Evolutionary conservation across 371 early-diverging fungal genomes (phyloP).

Genomic region (Mortierella sp.): DNA sequence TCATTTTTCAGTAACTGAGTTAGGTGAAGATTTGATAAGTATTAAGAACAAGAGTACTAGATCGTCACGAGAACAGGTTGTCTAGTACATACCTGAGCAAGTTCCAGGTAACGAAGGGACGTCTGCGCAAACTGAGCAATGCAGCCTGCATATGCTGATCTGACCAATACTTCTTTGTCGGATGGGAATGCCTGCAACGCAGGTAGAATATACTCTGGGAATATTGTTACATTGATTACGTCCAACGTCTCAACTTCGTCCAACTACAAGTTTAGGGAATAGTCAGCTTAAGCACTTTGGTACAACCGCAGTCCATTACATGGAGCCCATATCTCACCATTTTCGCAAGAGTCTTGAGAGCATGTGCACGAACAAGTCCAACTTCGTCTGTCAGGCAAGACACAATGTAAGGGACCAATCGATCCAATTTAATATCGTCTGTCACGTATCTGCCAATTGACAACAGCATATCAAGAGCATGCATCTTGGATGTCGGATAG

Average conservation of each 20-base stretch:
- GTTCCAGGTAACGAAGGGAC: conserved; percentile 78
- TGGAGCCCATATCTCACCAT: conserved; percentile 63
- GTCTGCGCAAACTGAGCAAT: conserved; percentile 86
- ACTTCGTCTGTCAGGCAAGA: conserved; percentile 76
- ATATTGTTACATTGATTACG: conserved; percentile 87
- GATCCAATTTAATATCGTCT: conserved; percentile 85
- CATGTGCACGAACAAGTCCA: conserved; percentile 79
- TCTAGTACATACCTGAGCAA: conserved; percentile 65
- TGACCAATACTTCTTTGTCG: conserved; percentile 83
- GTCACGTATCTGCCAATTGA: conserved; percentile 75
- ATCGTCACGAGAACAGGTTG: neutral
- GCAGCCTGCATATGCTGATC: conserved; percentile 86
- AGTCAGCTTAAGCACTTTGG: neutral
- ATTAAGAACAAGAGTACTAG: neutral
- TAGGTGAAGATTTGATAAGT: neutral
- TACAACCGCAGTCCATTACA: neutral
- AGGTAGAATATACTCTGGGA: conserved; percentile 91
- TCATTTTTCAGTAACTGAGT: conserved; percentile 71
- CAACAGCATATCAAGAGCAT: conserved; percentile 82
- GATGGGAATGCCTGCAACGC: conserved; percentile 74
- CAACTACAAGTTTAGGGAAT: conserved; percentile 61
- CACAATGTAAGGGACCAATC: conserved; percentile 87
- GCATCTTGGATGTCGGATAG: conserved; percentile 79
- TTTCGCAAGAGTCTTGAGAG: conserved; percentile 81
- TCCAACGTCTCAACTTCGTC: conserved; percentile 80